A percentile compares a stretch with the other conserved stretches of the same genome.
These are phyloP conservation scores for Firmiana major DNA, from an alignment of 345 rosid species.

Conservation along the genomic window DNA sequence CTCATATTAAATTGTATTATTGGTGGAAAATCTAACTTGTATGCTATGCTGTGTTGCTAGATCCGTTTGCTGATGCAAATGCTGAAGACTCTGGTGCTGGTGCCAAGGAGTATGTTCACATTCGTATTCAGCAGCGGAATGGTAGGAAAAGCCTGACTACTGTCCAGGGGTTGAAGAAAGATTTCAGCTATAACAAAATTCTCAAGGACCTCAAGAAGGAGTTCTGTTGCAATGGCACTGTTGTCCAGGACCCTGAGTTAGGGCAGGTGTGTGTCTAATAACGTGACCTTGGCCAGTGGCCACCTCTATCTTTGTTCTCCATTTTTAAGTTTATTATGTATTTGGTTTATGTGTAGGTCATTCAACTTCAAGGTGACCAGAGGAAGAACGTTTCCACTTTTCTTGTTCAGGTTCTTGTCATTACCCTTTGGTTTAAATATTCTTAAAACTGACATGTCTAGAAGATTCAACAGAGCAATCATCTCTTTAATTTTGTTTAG, in stretches of 20 bases:
- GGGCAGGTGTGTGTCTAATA: slow-evolving; percentile 55
- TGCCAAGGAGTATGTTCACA: slow-evolving; percentile 63
- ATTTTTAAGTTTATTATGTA: not conserved
- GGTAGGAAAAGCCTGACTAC: slow-evolving; percentile 85
- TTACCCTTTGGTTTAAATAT: not conserved
- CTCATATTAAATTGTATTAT: not conserved
- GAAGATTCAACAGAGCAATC: not conserved
- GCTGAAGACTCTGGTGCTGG: slow-evolving; percentile 82
- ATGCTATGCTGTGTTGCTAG: slow-evolving; percentile 18
- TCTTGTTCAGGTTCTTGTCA: slow-evolving; percentile 66
- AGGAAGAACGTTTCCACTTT: slow-evolving; percentile 82
- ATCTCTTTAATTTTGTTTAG: not conserved
- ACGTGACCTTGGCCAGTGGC: not conserved
- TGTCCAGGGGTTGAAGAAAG: slow-evolving; percentile 84
- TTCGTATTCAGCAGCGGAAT: slow-evolving; percentile 72
- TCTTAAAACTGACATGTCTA: not conserved
- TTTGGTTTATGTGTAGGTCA: slow-evolving; percentile 42
- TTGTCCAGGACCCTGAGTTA: slow-evolving; percentile 83
- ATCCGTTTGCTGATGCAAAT: slow-evolving; percentile 77
- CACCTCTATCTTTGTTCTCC: not conserved
- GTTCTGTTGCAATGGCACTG: slow-evolving; percentile 95
- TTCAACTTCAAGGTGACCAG: slow-evolving; percentile 94
- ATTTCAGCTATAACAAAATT: slow-evolving; percentile 80
- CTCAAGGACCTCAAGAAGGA: slow-evolving; percentile 89
- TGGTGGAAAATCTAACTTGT: not conserved